A percentile compares a stretch with the other conserved stretches of the same genome.
Evolutionary conservation across 148 eudicot species (phyloP).

Genomic region (Silene conica): DNA sequence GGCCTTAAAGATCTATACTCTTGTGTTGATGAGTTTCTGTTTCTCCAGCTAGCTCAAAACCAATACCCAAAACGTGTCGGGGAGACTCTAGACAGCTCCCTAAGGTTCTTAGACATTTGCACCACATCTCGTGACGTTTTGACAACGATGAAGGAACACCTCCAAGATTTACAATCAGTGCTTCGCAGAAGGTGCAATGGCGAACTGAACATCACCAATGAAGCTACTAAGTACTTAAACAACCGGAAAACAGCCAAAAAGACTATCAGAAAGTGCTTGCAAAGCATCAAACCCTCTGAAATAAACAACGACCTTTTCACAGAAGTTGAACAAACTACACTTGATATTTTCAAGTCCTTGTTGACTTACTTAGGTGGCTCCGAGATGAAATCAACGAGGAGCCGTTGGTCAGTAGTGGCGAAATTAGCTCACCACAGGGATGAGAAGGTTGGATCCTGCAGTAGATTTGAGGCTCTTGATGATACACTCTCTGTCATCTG

Average conservation of each 20-base stretch:
- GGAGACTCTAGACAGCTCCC: slow-evolving; percentile 30
- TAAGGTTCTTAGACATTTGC: slow-evolving; percentile 40
- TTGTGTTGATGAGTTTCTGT: slow-evolving; percentile 25
- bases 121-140: slow-evolving; percentile 29
- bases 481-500: background rate
- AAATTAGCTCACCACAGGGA: background rate
- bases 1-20: slow-evolving; percentile 32
- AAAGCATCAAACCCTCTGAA: slow-evolving; percentile 20
- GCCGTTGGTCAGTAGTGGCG: slow-evolving; percentile 6
- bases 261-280: slow-evolving; percentile 18
- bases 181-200: slow-evolving; percentile 36
- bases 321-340: slow-evolving; percentile 1
- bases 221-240: slow-evolving; percentile 19
- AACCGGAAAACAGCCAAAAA: slow-evolving; percentile 21
- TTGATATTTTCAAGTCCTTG: slow-evolving; percentile 11
- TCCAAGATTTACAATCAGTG: slow-evolving; percentile 33
- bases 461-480: slow-evolving; percentile 1
- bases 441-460: background rate
- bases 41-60: slow-evolving; percentile 23
- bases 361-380: slow-evolving; percentile 3
- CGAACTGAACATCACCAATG: slow-evolving; percentile 10
- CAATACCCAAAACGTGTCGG: slow-evolving; percentile 19
- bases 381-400: background rate
- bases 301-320: background rate
- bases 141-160: slow-evolving; percentile 24